Conservation (phyloP, 2,329 filamentous ascomycete genomes). For the Westerdykella ornata region DNA sequence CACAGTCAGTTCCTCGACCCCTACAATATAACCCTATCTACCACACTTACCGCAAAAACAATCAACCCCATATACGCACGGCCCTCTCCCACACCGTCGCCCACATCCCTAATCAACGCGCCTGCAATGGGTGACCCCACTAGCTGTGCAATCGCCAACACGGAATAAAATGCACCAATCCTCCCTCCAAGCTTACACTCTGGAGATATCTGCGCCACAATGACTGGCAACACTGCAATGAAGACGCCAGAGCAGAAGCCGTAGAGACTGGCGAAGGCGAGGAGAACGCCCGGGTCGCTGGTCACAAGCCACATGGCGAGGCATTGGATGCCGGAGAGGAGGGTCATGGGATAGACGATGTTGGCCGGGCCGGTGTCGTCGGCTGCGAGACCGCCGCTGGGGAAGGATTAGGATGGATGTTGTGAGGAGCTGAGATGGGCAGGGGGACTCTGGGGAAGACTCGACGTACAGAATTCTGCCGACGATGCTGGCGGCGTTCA, state of each 20-base stretch:
- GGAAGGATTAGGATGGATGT: neutral
- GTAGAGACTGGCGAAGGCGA: slow-evolving; percentile 5
- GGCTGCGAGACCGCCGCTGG: slow-evolving; percentile 2
- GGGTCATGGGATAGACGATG: slow-evolving; percentile 4
- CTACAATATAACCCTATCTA: neutral
- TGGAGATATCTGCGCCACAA: slow-evolving; percentile 4
- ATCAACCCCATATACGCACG: neutral
- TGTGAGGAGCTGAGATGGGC: neutral
- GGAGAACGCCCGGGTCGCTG: neutral
- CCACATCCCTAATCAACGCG: neutral
- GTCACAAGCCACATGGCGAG: slow-evolving; percentile 5
- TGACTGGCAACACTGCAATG: slow-evolving; percentile 5
- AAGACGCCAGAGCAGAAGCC: slow-evolving; percentile 8
- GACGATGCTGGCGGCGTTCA: slow-evolving; percentile 6
- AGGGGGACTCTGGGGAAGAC: no score
- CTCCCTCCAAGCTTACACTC: slow-evolving; percentile 5
- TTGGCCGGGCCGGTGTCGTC: slow-evolving; percentile 4
- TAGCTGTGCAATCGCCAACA: slow-evolving; percentile 2
- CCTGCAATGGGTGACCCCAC: slow-evolving; percentile 5
- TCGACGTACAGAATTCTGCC: slow-evolving; percentile 3
- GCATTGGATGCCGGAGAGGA: slow-evolving; percentile 5
- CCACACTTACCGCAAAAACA: neutral
- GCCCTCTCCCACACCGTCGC: neutral
- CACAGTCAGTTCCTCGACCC: neutral
- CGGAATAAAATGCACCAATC: slow-evolving; percentile 5